Conservation (phyloP, 768 basidiomycete species). For the Suillus subalutaceus region DNA sequence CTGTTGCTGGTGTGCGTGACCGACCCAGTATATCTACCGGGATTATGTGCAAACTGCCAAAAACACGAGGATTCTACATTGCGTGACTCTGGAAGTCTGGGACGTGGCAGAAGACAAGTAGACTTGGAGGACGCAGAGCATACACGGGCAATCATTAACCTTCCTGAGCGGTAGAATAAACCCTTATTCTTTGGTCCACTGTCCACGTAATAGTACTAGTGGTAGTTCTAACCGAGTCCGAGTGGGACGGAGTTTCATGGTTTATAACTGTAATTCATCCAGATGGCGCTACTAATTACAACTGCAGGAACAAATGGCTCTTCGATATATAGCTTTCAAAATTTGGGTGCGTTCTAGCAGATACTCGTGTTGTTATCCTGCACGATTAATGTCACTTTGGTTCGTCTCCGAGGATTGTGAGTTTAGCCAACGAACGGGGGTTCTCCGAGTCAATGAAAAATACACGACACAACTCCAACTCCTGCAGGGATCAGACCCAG, state of each 20-base stretch:
- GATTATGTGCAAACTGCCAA: conserved; percentile 2
- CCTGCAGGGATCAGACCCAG: too few relatives aligned
- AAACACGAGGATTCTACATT: not conserved
- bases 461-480: too few relatives aligned
- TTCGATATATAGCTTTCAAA: not conserved
- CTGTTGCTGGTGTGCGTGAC: conserved; percentile 4
- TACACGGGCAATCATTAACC: conserved; percentile 4
- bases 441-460: too few relatives aligned
- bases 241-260: not conserved
- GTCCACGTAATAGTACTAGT: not conserved
- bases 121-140: conserved; percentile 7
- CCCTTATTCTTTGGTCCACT: not conserved
- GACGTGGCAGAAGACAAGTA: not conserved
- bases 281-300: not conserved
- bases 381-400: not conserved
- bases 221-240: not conserved
- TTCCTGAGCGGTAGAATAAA: not conserved
- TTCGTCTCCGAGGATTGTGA: too few relatives aligned
- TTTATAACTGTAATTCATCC: not conserved
- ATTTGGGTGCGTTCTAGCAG: not conserved
- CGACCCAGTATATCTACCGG: conserved; percentile 10
- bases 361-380: not conserved
- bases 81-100: not conserved
- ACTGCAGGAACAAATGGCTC: not conserved
- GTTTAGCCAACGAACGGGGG: too few relatives aligned